Base-by-base conservation (phyloP, 2,329 filamentous ascomycete species). In the Chaetomium globosum region DNA sequence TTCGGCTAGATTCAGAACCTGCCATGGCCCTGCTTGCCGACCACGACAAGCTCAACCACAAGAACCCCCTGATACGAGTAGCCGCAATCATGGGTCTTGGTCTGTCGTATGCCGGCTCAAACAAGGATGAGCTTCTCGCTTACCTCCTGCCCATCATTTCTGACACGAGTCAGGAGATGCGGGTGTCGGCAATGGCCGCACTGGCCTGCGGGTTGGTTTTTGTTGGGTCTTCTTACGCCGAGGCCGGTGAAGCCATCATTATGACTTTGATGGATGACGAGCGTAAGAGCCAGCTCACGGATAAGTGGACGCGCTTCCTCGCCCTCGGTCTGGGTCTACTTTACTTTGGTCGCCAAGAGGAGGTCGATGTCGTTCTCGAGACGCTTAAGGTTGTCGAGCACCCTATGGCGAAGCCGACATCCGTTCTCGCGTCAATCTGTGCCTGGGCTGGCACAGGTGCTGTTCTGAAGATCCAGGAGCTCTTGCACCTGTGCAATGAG, bases 231-330 rank as follows among this genome's bases (percentile, higher is more conserved):
- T 93, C 92, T 4, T 90, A 98, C 74, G 87, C 93, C 43, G 92
- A 97, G 71, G 90, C 98, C 66, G 95, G 90, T 70, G 92, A 96
- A 78, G 90, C 93, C 10, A 95, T 99, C 71, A 89, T 98, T 61
- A 92, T 91, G 63, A 96, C 94, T 0, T 83, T 99, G 71, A 87
- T 99, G 78, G 95, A 99, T 71, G 94, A 98, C 65, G 94, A 98
- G 66, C 88, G 93, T 64, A 90, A 90, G 79, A 89, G 86, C 74
- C 93, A 97, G 77, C 82, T 99, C 67, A 97, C 96, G 71, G 92
- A 98, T 80, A 99, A 98, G 80, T 99, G 95, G 95, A 95, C 93
- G 36, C 89, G 95, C 21, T 99, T 99, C 81, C 90, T 99, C 81
- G 93, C 92, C 23, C 88, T 99, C 51, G 95, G 95, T 69, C 85